Percentiles rank a stretch among this genome's conserved stretches.
phyloP scores from a whole-genome alignment of 768 basidiomycete species.

The Holtermanniella nyarrowii region DNA sequence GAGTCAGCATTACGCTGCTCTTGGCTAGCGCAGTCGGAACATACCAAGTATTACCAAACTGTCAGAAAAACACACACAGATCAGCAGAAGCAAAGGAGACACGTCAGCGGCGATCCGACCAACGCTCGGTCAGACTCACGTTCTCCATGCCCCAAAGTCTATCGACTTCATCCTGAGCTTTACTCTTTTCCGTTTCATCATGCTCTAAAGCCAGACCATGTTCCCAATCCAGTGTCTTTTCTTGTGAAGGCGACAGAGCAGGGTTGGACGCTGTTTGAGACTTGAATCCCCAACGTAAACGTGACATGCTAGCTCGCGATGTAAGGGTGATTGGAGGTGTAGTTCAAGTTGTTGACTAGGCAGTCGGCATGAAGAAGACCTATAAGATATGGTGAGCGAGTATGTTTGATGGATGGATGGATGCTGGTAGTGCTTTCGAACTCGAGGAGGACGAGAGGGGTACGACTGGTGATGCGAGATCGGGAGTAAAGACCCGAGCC shows the following conservation, averaged over 20 bases:
- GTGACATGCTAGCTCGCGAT: no score
- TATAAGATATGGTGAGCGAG: no score
- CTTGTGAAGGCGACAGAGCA: background rate
- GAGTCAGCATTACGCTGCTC: background rate
- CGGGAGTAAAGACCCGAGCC: no score
- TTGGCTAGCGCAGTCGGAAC: slow-evolving; percentile 30
- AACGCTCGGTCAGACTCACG: slow-evolving; percentile 49
- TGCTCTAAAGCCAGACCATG: background rate
- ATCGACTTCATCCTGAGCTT: slow-evolving; percentile 32
- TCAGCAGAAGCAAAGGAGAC: background rate
- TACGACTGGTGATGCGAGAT: no score
- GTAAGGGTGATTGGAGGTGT: no score
- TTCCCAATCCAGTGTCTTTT: background rate
- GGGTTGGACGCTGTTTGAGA: background rate
- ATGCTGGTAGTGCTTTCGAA: no score
- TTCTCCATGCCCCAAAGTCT: slow-evolving; percentile 83
- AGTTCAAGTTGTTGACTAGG: no score
- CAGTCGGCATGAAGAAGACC: no score
- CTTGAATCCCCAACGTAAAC: slow-evolving; percentile 6
- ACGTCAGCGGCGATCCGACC: background rate
- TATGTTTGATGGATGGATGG: no score
- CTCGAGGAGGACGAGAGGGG: no score
- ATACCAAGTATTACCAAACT: slow-evolving; percentile 97
- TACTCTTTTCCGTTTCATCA: slow-evolving; percentile 5
- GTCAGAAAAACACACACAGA: background rate